Evolutionary conservation across 192 early-diverging fungal species (phyloP).

Genomic region (Oehlia diaphana): DNA sequence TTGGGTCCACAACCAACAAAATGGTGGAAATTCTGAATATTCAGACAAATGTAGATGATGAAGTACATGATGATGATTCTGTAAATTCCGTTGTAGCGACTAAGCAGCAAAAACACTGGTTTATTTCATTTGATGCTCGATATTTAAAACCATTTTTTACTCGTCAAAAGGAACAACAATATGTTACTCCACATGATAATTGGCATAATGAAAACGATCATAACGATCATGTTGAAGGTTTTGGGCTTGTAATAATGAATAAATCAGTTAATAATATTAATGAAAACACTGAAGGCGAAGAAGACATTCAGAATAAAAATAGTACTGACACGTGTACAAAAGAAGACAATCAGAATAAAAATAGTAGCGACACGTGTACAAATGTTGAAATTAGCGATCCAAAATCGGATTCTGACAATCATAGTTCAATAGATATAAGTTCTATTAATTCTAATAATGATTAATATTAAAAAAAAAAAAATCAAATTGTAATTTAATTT

Average conservation of each 20-base stretch:
- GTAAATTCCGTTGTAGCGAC: slow-evolving; percentile 16
- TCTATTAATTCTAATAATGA: too few species aligned
- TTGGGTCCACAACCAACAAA: slow-evolving; percentile 86
- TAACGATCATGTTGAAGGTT: background rate
- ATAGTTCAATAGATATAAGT: too few species aligned
- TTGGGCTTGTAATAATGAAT: background rate
- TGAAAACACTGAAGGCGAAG: background rate
- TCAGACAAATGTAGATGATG: slow-evolving; percentile 66
- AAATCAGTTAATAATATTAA: background rate
- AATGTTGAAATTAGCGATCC: too few species aligned
- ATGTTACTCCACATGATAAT: background rate
- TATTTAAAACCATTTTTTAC: background rate
- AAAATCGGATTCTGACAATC: too few species aligned
- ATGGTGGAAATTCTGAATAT: slow-evolving; percentile 80
- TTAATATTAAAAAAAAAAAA: too few species aligned
- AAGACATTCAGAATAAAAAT: too few species aligned
- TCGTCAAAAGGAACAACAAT: background rate
- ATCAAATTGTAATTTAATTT: too few species aligned
- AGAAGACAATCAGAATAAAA: too few species aligned
- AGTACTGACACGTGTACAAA: too few species aligned
- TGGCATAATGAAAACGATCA: background rate
- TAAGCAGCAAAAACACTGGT: background rate
- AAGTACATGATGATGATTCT: slow-evolving; percentile 47
- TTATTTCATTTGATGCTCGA: background rate
- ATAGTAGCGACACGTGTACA: too few species aligned